A percentile compares a stretch with the other conserved stretches of the same genome.
Evolutionary conservation across 1,139 yeast species (phyloP).

Genomic region (Geotrichum klebahnii): DNA sequence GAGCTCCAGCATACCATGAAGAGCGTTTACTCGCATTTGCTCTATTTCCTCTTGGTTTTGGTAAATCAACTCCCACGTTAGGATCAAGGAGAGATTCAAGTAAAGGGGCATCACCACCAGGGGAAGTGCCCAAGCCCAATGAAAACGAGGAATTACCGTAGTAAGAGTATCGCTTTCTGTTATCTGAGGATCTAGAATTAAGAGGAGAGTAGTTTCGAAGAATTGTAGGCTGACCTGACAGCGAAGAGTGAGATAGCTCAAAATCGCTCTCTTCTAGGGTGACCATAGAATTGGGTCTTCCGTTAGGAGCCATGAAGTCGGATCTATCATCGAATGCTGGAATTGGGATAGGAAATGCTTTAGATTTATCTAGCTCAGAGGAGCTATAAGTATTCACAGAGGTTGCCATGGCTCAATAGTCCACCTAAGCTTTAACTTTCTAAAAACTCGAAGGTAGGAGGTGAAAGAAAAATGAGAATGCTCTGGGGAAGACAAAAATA

Average conservation of each 20-base stretch:
- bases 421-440: too few relatives aligned
- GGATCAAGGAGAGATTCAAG: conserved; percentile 10
- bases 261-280: conserved; percentile 3
- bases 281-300: not conserved
- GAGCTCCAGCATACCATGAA: conserved; percentile 10
- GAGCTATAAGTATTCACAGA: not conserved
- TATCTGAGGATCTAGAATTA: not conserved
- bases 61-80: conserved; percentile 2
- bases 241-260: not conserved
- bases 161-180: conserved; percentile 6
- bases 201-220: conserved; percentile 1
- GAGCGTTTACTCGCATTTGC: not conserved
- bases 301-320: not conserved
- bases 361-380: not conserved
- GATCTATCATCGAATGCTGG: not conserved
- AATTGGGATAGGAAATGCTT: not conserved
- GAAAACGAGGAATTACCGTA: conserved; percentile 1
- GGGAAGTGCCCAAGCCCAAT: not conserved
- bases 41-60: not conserved
- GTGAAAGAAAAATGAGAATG: too few relatives aligned
- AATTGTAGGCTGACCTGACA: not conserved
- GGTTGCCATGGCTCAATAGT: not conserved
- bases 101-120: conserved; percentile 6
- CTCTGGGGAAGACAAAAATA: too few relatives aligned
- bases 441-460: too few relatives aligned